Conservation (phyloP, 2,329 filamentous ascomycete species). For the Stromatinia cepivora region DNA sequence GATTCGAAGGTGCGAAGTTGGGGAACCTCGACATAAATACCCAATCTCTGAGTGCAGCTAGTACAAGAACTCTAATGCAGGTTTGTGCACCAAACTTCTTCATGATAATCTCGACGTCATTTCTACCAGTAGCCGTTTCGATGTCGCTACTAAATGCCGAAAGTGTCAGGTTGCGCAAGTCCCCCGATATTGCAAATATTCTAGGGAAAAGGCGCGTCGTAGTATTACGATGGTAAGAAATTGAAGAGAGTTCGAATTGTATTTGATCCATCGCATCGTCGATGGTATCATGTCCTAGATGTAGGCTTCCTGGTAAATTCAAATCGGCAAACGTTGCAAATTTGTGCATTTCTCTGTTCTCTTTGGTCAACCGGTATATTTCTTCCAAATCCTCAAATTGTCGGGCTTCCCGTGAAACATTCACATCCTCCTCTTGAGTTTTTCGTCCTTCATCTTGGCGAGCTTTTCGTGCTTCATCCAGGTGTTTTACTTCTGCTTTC, state of each 20-base stretch:
- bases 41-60: constrained; percentile 26
- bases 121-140: background rate
- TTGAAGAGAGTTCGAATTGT: constrained; percentile 24
- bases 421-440: background rate
- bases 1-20: constrained; percentile 4
- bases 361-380: constrained; percentile 9
- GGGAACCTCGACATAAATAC: constrained; percentile 27
- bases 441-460: background rate
- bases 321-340: background rate
- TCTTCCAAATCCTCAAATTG: background rate
- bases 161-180: constrained; percentile 12
- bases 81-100: constrained; percentile 2
- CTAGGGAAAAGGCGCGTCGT: background rate
- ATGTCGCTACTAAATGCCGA: constrained; percentile 4
- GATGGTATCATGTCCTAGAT: background rate
- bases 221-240: constrained; percentile 10
- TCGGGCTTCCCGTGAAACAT: background rate
- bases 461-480: background rate
- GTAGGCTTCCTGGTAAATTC: background rate
- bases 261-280: constrained; percentile 22
- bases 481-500: background rate
- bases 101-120: background rate
- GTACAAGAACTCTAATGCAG: constrained; percentile 15
- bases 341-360: constrained; percentile 6
- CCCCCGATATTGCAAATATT: background rate